Conservation (phyloP, 371 early-diverging fungal genomes). For the Haplosporangium sp. region DNA sequence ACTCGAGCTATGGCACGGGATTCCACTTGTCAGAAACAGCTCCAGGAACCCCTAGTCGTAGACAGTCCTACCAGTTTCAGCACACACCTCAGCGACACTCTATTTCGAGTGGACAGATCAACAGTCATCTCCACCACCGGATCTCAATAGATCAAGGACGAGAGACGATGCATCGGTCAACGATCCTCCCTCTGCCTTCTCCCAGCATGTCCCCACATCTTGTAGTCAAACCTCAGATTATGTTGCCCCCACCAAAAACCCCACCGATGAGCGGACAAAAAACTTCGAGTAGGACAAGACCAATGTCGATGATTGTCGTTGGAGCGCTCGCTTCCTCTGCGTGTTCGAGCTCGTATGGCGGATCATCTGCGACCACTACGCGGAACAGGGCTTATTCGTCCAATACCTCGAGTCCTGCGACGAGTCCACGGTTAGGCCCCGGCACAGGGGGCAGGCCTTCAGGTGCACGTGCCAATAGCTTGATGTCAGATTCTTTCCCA, state of each 20-base stretch:
- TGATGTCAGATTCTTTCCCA: conserved; percentile 34
- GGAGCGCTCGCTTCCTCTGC: conserved; percentile 21
- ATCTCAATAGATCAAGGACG: conserved; percentile 45
- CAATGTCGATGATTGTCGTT: conserved; percentile 43
- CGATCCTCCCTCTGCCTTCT: conserved; percentile 34
- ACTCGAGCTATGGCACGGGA: conserved; percentile 12
- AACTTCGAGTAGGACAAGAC: conserved; percentile 30
- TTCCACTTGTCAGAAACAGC: conserved; percentile 9
- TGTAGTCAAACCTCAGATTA: conserved; percentile 53
- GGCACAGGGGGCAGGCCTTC: conserved; percentile 18
- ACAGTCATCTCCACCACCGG: conserved; percentile 17
- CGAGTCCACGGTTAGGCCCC: conserved; percentile 46
- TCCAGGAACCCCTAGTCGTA: conserved; percentile 7
- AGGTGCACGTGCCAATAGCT: conserved; percentile 36
- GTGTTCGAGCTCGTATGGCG: conserved; percentile 29
- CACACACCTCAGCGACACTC: conserved; percentile 37
- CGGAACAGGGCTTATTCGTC: conserved; percentile 30
- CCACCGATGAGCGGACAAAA: conserved; percentile 48
- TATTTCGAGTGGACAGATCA: conserved; percentile 33
- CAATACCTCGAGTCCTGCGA: conserved; percentile 48
- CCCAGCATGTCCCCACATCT: conserved; percentile 39
- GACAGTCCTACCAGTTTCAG: conserved; percentile 27
- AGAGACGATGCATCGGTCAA: conserved; percentile 36
- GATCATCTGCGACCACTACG: conserved; percentile 1
- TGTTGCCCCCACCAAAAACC: conserved; percentile 47